Conservation (phyloP, 2,329 filamentous ascomycete genomes). For the Pyrenochaeta sp. region DNA sequence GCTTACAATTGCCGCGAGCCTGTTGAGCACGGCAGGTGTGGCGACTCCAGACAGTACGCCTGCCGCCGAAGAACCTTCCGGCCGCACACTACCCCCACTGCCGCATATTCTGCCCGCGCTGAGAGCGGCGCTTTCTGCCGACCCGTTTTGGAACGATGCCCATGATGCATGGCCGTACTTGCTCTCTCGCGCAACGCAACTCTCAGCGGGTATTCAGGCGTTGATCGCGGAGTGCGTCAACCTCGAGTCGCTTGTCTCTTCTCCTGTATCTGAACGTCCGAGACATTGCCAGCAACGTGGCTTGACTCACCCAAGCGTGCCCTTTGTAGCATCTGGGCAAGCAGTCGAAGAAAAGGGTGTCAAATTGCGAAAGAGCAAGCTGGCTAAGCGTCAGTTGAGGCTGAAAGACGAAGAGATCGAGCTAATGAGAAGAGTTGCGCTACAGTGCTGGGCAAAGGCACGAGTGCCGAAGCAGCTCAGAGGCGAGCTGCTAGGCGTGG, state of each 20-base stretch:
- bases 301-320: conserved; percentile 26
- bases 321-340: conserved; percentile 10
- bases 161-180: conserved; percentile 55
- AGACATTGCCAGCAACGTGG: conserved; percentile 22
- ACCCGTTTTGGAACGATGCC: conserved; percentile 54
- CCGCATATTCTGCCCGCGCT: conserved; percentile 54
- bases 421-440: conserved; percentile 52
- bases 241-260: conserved; percentile 53
- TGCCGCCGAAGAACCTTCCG: conserved; percentile 10
- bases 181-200: conserved; percentile 53
- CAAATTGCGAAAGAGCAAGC: conserved; percentile 49
- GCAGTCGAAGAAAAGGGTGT: conserved; percentile 33
- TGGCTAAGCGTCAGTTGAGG: conserved; percentile 56
- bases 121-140: conserved; percentile 49
- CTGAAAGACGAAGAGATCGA: conserved; percentile 55
- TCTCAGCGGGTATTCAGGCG: conserved; percentile 55
- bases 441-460: conserved; percentile 54
- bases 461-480: conserved; percentile 37
- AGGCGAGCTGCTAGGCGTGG: conserved; percentile 27
- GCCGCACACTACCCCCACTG: conserved; percentile 39
- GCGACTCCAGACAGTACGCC: conserved; percentile 8
- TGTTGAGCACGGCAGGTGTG: conserved; percentile 41
- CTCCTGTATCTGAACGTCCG: conserved; percentile 30
- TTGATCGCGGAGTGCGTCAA: conserved; percentile 55
- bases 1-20: conserved; percentile 57